phyloP scores from a whole-genome alignment of 805 yeast genomes.

The Candida sithepensis region DNA sequence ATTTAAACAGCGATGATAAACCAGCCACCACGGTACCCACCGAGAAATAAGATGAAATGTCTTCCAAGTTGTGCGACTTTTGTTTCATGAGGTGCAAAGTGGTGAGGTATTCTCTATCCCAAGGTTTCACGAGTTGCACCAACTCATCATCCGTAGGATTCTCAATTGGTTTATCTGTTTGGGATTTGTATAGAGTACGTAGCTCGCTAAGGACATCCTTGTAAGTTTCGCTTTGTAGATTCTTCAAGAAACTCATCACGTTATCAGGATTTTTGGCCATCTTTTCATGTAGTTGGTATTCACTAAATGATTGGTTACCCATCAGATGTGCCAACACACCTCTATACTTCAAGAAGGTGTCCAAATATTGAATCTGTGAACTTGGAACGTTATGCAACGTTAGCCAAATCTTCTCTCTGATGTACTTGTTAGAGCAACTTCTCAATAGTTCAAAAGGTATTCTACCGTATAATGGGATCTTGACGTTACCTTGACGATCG shows the following conservation, averaged over 20 bases:
- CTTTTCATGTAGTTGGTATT: conserved; percentile 81
- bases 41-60: conserved; percentile 70
- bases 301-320: conserved; percentile 67
- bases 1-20: conserved; percentile 62
- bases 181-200: conserved; percentile 35
- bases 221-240: conserved; percentile 48
- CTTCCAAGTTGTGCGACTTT: conserved; percentile 37
- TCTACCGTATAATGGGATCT: conserved; percentile 58
- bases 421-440: conserved; percentile 48
- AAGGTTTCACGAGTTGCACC: conserved; percentile 59
- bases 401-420: conserved; percentile 71
- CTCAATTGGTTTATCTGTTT: conserved; percentile 16
- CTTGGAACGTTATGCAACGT: conserved; percentile 63
- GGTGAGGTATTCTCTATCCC: conserved; percentile 80
- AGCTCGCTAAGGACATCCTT: conserved; percentile 62
- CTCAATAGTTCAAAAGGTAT: conserved; percentile 64
- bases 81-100: conserved; percentile 28
- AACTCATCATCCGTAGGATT: conserved; percentile 37
- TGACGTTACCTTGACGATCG: conserved; percentile 37
- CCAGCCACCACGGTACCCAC: conserved; percentile 86
- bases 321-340: conserved; percentile 68
- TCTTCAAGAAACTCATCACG: conserved; percentile 64
- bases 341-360: conserved; percentile 58
- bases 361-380: conserved; percentile 58
- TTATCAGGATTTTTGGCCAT: conserved; percentile 82